A percentile compares a stretch with the other conserved stretches of the same genome.
Conservation (phyloP, 305 asterid genomes). For the Solanum hybrid region DNA sequence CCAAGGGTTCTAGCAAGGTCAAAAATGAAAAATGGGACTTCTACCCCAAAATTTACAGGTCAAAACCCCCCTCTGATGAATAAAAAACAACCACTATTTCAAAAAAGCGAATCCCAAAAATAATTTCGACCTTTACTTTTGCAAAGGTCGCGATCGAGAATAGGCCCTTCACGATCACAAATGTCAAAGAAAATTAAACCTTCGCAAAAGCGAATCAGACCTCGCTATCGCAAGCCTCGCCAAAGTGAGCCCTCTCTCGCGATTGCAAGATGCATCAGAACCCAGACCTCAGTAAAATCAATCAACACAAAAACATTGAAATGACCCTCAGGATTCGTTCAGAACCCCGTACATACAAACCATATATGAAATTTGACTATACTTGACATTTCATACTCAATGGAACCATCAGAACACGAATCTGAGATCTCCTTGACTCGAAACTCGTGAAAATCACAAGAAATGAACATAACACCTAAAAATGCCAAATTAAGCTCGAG, state of each 20-base stretch:
- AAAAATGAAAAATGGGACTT: no score
- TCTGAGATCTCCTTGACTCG: fast-evolving
- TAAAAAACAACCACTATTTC: no score
- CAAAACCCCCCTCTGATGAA: neutral
- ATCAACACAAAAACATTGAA: neutral
- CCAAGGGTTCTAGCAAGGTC: neutral
- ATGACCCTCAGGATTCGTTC: neutral
- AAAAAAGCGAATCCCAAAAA: neutral
- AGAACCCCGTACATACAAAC: neutral
- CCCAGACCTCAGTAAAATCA: neutral
- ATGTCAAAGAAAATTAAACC: neutral
- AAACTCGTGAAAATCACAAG: neutral
- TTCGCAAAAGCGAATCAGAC: neutral
- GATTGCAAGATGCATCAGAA: neutral
- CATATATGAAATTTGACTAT: neutral
- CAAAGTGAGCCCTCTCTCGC: neutral
- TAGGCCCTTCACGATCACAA: neutral
- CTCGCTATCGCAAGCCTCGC: neutral
- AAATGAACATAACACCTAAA: neutral
- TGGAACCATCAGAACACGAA: neutral
- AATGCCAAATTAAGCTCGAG: neutral
- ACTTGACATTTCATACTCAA: neutral
- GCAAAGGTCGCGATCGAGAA: neutral
- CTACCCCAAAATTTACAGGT: no score
- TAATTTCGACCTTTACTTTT: neutral